These are phyloP conservation scores for Ceratobasidium sp. DNA, from an alignment of 1,284 basidiomycete genomes.

Conservation along the genomic window DNA sequence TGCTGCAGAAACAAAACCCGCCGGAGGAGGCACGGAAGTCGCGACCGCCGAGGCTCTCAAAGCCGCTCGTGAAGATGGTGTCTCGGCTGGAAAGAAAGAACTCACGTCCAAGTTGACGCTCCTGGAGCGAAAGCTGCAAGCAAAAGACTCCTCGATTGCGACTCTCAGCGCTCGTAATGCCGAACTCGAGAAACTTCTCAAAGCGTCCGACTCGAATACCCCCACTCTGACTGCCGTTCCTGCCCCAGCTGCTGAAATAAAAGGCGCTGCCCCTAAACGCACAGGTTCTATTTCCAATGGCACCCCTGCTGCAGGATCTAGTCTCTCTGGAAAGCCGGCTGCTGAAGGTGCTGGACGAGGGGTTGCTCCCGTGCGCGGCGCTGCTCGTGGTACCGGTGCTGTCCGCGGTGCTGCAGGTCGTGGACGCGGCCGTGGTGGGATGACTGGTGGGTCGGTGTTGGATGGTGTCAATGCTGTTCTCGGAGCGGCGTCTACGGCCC, in stretches of 20 bases:
- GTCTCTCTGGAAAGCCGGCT: slow-evolving; percentile 21
- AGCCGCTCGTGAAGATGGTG: slow-evolving; percentile 38
- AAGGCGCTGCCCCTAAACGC: slow-evolving; percentile 12
- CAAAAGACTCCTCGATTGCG: slow-evolving; percentile 41
- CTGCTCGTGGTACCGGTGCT: slow-evolving; percentile 6
- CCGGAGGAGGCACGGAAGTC: not conserved
- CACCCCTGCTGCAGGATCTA: slow-evolving; percentile 10
- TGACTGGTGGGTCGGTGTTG: slow-evolving; percentile 40
- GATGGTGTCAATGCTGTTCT: slow-evolving; percentile 40
- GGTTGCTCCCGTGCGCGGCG: slow-evolving; percentile 29
- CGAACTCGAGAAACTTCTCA: slow-evolving; percentile 37
- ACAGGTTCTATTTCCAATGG: slow-evolving; percentile 29
- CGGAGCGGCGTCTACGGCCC: slow-evolving; percentile 12
- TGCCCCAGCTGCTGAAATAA: slow-evolving; percentile 13
- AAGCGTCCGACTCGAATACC: slow-evolving; percentile 17
- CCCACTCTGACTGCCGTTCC: slow-evolving; percentile 27
- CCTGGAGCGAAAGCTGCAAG: slow-evolving; percentile 50
- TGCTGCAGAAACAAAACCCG: not conserved
- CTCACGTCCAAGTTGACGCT: slow-evolving; percentile 56
- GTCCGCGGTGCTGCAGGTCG: slow-evolving; percentile 29
- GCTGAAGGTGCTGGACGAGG: slow-evolving; percentile 38
- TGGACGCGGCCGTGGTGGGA: slow-evolving; percentile 37
- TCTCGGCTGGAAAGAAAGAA: slow-evolving; percentile 37
- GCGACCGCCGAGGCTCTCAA: slow-evolving; percentile 21
- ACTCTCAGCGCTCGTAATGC: slow-evolving; percentile 35